A percentile compares a stretch with the other conserved stretches of the same genome.
Evolutionary conservation across 495 filamentous ascomycete species (phyloP).

Genomic region (Xanthoparmelia taractica): DNA sequence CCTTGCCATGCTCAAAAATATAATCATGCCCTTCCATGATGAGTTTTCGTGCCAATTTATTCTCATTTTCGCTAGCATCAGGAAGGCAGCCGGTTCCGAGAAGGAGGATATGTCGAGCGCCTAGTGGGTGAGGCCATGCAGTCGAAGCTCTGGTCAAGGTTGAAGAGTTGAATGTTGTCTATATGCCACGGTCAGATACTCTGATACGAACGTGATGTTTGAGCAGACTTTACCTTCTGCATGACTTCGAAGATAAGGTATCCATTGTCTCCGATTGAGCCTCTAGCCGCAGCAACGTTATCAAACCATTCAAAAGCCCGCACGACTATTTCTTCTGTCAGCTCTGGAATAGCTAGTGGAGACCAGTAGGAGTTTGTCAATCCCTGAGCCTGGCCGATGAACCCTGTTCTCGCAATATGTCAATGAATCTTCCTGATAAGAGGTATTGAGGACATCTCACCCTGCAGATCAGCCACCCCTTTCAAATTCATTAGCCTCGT

Average conservation of each 20-base stretch:
- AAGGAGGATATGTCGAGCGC: background rate
- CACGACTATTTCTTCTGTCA: background rate
- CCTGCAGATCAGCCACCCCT: background rate
- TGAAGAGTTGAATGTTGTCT: background rate
- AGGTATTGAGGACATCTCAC: background rate
- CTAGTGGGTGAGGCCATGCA: background rate
- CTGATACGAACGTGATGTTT: background rate
- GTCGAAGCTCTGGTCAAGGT: background rate
- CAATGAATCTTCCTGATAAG: background rate
- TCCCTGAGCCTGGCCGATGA: background rate
- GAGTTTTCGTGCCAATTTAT: background rate
- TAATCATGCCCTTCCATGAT: background rate
- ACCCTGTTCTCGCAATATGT: background rate
- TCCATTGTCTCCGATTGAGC: background rate
- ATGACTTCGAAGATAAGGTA: background rate
- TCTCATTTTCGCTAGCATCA: background rate
- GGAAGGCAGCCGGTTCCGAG: slow-evolving; percentile 3
- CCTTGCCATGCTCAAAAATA: background rate
- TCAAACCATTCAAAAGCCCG: background rate
- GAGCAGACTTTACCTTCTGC: background rate
- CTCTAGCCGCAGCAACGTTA: background rate
- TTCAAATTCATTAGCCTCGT: background rate
- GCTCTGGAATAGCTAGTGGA: background rate
- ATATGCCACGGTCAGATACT: background rate
- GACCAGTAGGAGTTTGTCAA: slow-evolving; percentile 3